These are phyloP conservation scores for Lunasporangiospora selenospora DNA, from an alignment of 192 early-diverging fungal species.

Conservation along the genomic window DNA sequence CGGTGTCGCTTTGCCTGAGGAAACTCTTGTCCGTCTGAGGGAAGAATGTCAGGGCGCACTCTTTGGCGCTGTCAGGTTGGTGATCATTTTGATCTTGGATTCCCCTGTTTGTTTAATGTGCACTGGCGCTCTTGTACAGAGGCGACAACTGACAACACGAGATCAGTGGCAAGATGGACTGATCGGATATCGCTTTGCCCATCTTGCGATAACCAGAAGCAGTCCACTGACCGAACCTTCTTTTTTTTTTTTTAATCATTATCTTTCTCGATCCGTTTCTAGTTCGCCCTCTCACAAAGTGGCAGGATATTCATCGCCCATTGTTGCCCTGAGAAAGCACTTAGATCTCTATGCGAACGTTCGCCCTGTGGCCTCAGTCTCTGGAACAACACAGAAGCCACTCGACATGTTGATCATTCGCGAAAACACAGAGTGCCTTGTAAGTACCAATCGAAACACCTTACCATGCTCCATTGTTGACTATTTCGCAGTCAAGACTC, in stretches of 20 bases:
- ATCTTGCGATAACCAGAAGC: slow-evolving; percentile 36
- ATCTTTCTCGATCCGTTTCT: not conserved
- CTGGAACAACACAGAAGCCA: slow-evolving; percentile 62
- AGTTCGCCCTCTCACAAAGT: slow-evolving; percentile 99
- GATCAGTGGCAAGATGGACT: too few relatives aligned
- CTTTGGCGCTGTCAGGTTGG: slow-evolving; percentile 92
- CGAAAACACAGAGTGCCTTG: slow-evolving; percentile 98
- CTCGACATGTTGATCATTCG: slow-evolving; percentile 98
- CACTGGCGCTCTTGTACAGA: too few relatives aligned
- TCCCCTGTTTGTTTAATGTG: too few relatives aligned
- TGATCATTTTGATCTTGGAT: slow-evolving; percentile 1
- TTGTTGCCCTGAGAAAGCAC: slow-evolving; percentile 94
- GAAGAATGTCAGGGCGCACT: slow-evolving; percentile 91
- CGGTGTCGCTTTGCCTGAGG: slow-evolving; percentile 88
- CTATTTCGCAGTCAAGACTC: not conserved
- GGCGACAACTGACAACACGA: too few relatives aligned
- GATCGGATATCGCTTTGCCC: too few relatives aligned
- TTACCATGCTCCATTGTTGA: not conserved
- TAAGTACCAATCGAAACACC: slow-evolving; percentile 41
- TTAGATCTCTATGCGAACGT: slow-evolving; percentile 98
- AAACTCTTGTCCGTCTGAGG: slow-evolving; percentile 82
- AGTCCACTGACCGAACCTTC: slow-evolving; percentile 9
- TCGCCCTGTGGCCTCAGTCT: slow-evolving; percentile 86
- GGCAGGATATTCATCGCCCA: slow-evolving; percentile 97
- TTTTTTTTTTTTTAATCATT: not conserved